Evolutionary conservation across 1,139 yeast genomes (phyloP), one percentile per base, ranked within the genome.

Genomic region (Pichia inconspicua): DNA sequence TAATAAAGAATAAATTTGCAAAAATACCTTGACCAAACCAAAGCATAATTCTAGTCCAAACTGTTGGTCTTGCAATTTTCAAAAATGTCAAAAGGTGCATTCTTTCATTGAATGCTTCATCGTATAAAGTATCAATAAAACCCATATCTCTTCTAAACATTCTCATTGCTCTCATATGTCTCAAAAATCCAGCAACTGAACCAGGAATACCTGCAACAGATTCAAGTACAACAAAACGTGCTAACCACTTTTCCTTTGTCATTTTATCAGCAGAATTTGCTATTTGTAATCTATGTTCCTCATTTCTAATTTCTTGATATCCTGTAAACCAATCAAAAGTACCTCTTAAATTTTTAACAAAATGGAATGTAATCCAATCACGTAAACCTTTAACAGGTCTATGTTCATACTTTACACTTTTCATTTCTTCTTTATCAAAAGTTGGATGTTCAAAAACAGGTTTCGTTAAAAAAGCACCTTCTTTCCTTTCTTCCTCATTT

Each of bases 141-240:
- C 87, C 90, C 56, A 79, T 77, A 61, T 84, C 92, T 52, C 90
- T 68, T 56, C 73, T 72, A 55, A 82, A 68, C 42, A 80, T 62
- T 55, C 89, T 68, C 44, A 82, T 64, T 2, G 85, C 75, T 56
- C 79, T 80, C 56, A 82, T 70, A 59, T 82, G 87, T 52, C 89
- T 74, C 43, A 82, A 62, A 62, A 81, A 81, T 1, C 84, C 82
- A 12, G 87, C 92, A 39, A 81, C 85, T 71, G 82, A 77, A 11
- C 92, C 90, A 1, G 92, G 92, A 17, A 84, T 86, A 14, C 88
- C 90, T 9, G 92, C 92, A 50, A 84, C 72, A 52, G 83, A 75
- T 64, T 84, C 92, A 54, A 84, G 72, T 59, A 84, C 82, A 38
- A 84, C 77, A 51, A 76, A 68, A 49, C 92, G 65, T n/a, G 82